These are phyloP conservation scores for Magnolia kwangsiensis DNA, from an alignment of 164 flowering plant species.

Conservation along the genomic window DNA sequence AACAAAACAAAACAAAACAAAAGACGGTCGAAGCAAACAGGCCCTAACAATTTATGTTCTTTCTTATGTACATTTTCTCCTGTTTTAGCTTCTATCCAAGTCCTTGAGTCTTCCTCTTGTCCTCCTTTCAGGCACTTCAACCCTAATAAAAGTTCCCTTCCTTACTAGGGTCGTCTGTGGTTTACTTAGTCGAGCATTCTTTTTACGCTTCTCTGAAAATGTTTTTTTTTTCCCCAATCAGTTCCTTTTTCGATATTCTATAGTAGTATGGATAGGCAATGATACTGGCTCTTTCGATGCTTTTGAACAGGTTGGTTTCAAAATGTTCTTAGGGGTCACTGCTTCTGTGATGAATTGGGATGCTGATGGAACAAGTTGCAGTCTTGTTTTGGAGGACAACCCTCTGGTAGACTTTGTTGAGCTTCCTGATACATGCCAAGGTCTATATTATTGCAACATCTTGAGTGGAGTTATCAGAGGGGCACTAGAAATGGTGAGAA, in stretches of 20 bases:
- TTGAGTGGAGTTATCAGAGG: conserved; percentile 92
- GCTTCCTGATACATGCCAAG: conserved; percentile 98
- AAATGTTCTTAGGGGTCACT: conserved; percentile 94
- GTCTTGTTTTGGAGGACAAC: conserved; percentile 86
- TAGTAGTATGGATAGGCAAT: neutral
- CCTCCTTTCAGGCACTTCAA: no score
- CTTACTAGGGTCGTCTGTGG: no score
- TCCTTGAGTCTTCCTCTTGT: no score
- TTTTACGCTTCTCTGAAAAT: no score
- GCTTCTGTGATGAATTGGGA: conserved; percentile 95
- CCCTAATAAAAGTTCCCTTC: no score
- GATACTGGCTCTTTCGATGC: neutral
- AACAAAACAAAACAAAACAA: no score
- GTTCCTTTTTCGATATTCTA: neutral
- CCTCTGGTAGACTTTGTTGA: conserved; percentile 97
- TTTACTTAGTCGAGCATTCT: no score
- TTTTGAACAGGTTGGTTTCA: conserved; percentile 79
- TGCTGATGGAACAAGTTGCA: conserved; percentile 87
- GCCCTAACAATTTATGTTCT: no score
- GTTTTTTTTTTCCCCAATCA: neutral
- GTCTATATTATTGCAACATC: conserved; percentile 89
- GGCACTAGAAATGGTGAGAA: conserved; percentile 92
- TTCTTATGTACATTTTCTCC: no score
- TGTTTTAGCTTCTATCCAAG: no score
- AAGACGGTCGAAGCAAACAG: no score